Conservation (phyloP, 805 yeast genomes). For the Teunomyces pallodes region DNA sequence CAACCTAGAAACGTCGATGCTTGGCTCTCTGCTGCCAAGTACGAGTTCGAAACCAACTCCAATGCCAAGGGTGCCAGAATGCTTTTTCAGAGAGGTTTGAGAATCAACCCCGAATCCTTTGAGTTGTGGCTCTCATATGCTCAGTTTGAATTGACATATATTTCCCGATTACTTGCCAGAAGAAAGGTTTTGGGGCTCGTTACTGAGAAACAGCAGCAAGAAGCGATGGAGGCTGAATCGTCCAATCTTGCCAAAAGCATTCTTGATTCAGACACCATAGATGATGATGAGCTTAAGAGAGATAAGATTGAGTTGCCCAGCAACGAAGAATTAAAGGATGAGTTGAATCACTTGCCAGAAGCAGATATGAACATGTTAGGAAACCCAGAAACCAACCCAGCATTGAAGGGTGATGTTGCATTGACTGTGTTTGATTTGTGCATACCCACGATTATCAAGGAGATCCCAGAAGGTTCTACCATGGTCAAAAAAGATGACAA, state of each 20-base stretch:
- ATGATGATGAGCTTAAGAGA: conserved; percentile 30
- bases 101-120: conserved; percentile 74
- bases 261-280: conserved; percentile 15
- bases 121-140: conserved; percentile 83
- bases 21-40: conserved; percentile 94
- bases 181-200: conserved; percentile 77
- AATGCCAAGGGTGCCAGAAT: conserved; percentile 87
- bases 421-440: conserved; percentile 39
- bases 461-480: conserved; percentile 21
- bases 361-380: conserved; percentile 85
- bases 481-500: conserved; percentile 34
- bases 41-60: conserved; percentile 86
- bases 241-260: conserved; percentile 37
- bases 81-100: conserved; percentile 76
- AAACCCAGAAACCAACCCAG: conserved; percentile 76
- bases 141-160: conserved; percentile 82
- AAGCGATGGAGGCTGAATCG: conserved; percentile 38
- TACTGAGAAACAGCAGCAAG: conserved; percentile 66
- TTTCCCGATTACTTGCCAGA: conserved; percentile 79
- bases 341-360: conserved; percentile 76
- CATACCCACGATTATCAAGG: conserved; percentile 28
- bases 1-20: conserved; percentile 90
- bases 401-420: conserved; percentile 54
- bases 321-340: conserved; percentile 56
- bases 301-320: conserved; percentile 47